Conservation (phyloP, 2,329 filamentous ascomycete species). For the Ophiosphaerella korrae region DNA sequence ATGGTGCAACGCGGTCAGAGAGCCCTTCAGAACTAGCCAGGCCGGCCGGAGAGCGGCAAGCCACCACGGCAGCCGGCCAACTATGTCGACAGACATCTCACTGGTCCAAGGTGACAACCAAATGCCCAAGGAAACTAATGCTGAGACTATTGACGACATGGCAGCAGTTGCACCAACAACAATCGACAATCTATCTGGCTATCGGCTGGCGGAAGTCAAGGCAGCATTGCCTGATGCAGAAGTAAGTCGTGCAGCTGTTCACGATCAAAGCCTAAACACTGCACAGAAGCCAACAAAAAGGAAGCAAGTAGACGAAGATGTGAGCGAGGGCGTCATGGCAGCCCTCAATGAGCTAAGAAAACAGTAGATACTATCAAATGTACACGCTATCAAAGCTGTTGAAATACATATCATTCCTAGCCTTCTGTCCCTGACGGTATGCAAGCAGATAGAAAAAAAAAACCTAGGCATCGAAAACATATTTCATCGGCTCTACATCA, state of each 20-base stretch:
- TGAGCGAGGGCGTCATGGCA: slow-evolving; percentile 64
- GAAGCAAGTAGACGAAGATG: slow-evolving; percentile 49
- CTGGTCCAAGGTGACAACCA: slow-evolving; percentile 29
- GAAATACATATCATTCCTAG: too few species aligned
- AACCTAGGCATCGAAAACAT: too few species aligned
- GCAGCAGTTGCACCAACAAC: slow-evolving; percentile 24
- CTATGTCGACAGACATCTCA: slow-evolving; percentile 32
- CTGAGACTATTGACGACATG: slow-evolving; percentile 14
- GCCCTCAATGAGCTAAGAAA: slow-evolving; percentile 62
- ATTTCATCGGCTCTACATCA: too few species aligned
- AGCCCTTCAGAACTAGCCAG: slow-evolving; percentile 80
- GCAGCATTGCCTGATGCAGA: slow-evolving; percentile 51
- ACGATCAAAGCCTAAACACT: slow-evolving; percentile 24
- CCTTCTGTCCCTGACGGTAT: too few species aligned
- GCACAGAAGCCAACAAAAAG: slow-evolving; percentile 35
- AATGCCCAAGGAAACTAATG: slow-evolving; percentile 14
- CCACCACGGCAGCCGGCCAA: slow-evolving; percentile 37
- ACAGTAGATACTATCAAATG: slow-evolving; percentile 17
- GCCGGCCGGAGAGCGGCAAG: slow-evolving; percentile 62
- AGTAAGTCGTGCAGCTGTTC: slow-evolving; percentile 12
- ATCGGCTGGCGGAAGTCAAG: slow-evolving; percentile 48
- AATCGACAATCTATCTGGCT: slow-evolving; percentile 31
- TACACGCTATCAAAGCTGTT: too few species aligned
- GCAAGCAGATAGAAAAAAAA: neutral
- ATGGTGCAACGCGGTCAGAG: slow-evolving; percentile 81